Base-by-base conservation (phyloP, 345 rosid genomes). In the Eutrema yunnanense region DNA sequence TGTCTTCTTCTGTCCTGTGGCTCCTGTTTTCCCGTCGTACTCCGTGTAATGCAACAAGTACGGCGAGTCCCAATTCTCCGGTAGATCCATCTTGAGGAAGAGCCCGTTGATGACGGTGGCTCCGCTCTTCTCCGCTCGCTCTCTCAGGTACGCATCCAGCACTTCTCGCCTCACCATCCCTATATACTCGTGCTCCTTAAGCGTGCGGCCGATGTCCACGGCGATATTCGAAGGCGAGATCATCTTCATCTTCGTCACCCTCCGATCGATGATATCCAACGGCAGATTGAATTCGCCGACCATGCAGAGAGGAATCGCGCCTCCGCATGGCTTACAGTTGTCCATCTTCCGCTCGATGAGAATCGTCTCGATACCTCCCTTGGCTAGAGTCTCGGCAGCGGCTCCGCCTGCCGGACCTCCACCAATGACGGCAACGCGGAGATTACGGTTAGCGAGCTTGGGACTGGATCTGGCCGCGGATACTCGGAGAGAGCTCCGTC, bases 211-310 rank as follows among this genome's bases (percentile, higher is more conserved):
- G n/a, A 93, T 89, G 30, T 93, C 96, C n/a, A 93, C 97, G 6
- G 98, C 90, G 6, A 93, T 82, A 75, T 93, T 93, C n/a, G 96
- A 93, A 6, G 97, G 98, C 0, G 97, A 90, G 6, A 93, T 89
- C 98, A 93, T 93, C 86, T 89, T 93, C 97, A 93, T 93, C 80
- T 87, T 87, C 29, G 97, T 93, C 62, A 90, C 97, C 9, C 75
- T 73, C 55, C 98, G 82, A 82, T 93, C 98, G 36, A 93, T 93
- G 19, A 93, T 89, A 56, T 93, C 98, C 13, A 90, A 58, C 2
- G 98, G 98, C n/a, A 93, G 77, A 81, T 90, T 94, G 76, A 93
- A 93, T 57, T 93, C 98, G 1, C 96, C 98, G 60, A 93, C 98
- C 98, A 90, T 89, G 78, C 97, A 90, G 41, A 93, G 83, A 27